Conservation (phyloP, 2,329 filamentous ascomycete genomes). For the Monosporascus sp. region DNA sequence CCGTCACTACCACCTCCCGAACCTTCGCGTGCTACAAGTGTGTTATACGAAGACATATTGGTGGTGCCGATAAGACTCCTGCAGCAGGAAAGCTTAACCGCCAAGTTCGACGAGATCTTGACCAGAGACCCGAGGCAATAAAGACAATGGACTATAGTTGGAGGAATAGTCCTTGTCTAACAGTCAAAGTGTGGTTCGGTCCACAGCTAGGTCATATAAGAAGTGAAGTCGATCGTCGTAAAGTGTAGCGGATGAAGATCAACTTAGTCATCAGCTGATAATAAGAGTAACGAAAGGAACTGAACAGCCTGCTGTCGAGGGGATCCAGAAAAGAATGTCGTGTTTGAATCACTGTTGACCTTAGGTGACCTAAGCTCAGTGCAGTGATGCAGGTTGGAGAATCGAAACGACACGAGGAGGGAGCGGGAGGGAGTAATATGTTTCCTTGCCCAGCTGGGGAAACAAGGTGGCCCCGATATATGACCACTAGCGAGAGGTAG, state of each 20-base stretch:
- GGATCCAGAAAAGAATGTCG: background rate
- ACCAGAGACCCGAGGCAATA: background rate
- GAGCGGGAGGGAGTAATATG: background rate
- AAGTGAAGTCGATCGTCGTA: constrained; percentile 4
- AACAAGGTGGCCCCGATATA: background rate
- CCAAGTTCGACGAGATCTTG: background rate
- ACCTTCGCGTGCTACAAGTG: constrained; percentile 2
- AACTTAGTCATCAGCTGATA: constrained; percentile 14
- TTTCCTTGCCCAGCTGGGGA: no score
- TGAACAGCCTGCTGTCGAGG: constrained; percentile 20
- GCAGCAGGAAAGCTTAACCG: background rate
- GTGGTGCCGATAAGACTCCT: background rate
- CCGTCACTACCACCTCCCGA: constrained; percentile 8
- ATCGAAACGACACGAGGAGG: background rate
- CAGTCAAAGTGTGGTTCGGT: constrained; percentile 4
- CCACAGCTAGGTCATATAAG: constrained; percentile 6
- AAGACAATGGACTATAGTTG: background rate
- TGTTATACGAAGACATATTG: constrained; percentile 3
- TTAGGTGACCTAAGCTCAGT: constrained; percentile 1
- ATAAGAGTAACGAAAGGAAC: constrained; percentile 9
- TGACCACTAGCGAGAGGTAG: background rate
- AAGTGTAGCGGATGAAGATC: constrained; percentile 12
- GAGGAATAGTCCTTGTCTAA: background rate
- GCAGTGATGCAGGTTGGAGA: background rate
- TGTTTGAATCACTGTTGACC: constrained; percentile 4